Percentiles rank a stretch among this genome's conserved stretches.
Evolutionary conservation across 2,329 filamentous ascomycete species (phyloP).

Genomic region (Teratosphaeria destructans): DNA sequence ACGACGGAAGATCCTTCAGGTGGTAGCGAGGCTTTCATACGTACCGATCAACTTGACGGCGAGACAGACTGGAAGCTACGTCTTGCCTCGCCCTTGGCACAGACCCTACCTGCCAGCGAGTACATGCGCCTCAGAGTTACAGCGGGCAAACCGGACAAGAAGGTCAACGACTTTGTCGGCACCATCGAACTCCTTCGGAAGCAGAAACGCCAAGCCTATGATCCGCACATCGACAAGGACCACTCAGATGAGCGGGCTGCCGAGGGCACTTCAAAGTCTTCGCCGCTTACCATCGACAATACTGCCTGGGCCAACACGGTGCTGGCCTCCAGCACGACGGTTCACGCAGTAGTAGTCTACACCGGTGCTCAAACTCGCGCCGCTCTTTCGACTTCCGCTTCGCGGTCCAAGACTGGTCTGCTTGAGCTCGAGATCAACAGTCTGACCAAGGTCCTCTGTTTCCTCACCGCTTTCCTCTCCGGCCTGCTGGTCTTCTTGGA

Average conservation of each 20-base stretch:
- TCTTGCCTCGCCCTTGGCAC: constrained; percentile 74
- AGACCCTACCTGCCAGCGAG: constrained; percentile 62
- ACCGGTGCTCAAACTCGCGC: constrained; percentile 91
- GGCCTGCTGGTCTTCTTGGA: constrained; percentile 80
- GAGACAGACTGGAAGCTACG: constrained; percentile 98
- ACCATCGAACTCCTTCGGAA: constrained; percentile 64
- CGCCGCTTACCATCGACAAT: constrained; percentile 83
- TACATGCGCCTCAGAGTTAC: constrained; percentile 58
- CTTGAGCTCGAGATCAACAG: constrained; percentile 96
- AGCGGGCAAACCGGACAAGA: constrained; percentile 83
- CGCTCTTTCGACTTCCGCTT: constrained; percentile 81
- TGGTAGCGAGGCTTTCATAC: constrained; percentile 87
- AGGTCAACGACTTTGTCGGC: constrained; percentile 91
- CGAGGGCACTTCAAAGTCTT: constrained; percentile 34
- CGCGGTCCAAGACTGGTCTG: constrained; percentile 85
- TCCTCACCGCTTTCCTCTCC: constrained; percentile 75
- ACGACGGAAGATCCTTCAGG: constrained; percentile 29
- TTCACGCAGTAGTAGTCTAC: constrained; percentile 84
- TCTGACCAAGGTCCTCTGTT: constrained; percentile 88
- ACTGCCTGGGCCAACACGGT: constrained; percentile 98
- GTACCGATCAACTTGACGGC: constrained; percentile 92
- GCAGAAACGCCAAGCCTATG: constrained; percentile 33
- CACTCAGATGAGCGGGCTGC: not conserved
- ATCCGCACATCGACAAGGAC: constrained; percentile 22
- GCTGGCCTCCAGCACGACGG: constrained; percentile 82